Evolutionary conservation across 345 rosid genomes (phyloP).

Genomic region (Gossypium rotundifolium): DNA sequence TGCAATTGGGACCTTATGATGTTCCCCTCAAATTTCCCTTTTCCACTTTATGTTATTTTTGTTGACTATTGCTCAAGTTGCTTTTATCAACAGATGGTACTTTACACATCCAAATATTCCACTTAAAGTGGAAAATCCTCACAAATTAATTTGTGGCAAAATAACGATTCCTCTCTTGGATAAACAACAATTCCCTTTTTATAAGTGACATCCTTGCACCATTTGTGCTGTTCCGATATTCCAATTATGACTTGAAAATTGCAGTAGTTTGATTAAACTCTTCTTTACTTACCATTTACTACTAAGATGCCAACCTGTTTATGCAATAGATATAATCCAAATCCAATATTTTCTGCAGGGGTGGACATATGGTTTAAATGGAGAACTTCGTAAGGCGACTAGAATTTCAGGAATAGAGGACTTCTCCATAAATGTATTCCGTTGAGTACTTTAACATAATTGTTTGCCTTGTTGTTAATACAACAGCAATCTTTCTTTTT

Average conservation of each 20-base stretch:
- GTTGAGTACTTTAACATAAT: not conserved
- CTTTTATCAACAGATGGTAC: not conserved
- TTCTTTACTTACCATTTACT: not conserved
- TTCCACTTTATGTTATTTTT: not conserved
- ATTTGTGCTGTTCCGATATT: not conserved
- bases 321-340: not conserved
- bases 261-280: not conserved
- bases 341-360: constrained; percentile 39
- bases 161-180: not conserved
- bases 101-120: not conserved
- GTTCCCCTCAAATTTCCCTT: not conserved
- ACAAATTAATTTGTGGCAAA: not conserved
- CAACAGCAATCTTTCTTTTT: constrained; percentile 6
- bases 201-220: not conserved
- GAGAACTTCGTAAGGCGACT: constrained; percentile 78
- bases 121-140: not conserved
- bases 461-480: constrained; percentile 14
- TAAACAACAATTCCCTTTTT: not conserved
- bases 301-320: not conserved
- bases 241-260: not conserved
- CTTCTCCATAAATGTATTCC: constrained; percentile 50
- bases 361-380: constrained; percentile 80
- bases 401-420: constrained; percentile 57
- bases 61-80: not conserved
- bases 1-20: not conserved